Evolutionary conservation across 2,329 filamentous ascomycete genomes (phyloP), one percentile per base, ranked within the genome.

Genomic region (Phialophora macrospora): DNA sequence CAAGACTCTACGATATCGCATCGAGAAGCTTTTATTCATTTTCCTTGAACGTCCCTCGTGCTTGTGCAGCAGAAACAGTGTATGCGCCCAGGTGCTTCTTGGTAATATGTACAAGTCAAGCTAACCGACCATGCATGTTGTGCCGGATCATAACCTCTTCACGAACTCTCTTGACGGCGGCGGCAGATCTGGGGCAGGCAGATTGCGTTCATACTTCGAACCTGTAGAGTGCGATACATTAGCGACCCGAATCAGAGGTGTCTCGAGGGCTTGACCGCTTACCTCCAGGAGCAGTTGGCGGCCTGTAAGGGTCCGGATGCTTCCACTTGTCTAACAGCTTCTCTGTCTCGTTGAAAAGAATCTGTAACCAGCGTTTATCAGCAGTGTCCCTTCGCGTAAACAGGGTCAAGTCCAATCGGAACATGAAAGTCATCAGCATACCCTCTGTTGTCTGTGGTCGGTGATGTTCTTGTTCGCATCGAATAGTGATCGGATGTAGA

Each of bases 131-230:
- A 41, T 60, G 44, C 20, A 34, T 38, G 44, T 20, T 20, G 26
- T 32, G 28, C 28, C 32, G 14, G 28, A 58, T 69, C 64, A 72
- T 70, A 72, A 68, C 38, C 68, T 70, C 63, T 69, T 70, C n/a
- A 72, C 70, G 32, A 70, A 66, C 55, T 74, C 72, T 51, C 66
- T 67, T 56, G 73, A 73, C 48, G 75, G 75, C 54, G 75, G 74
- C 69, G 92, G 90, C 65, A 96, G 82, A 72, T 89, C 88, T 38
- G 89, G 93, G 64, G 87, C 85, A 38, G 92, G 91, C 62, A 98
- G 78, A 79, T 99, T 99, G 77, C 95, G 87, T 81, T 98, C 95
- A 80, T 90, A 98, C 85, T 98, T 98, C 70, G 92, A 97, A 72
- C 93, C 92, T 96, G 58, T 34, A 72, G 54, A 66, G 67, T 63